phyloP scores from a whole-genome alignment of 2,329 filamentous ascomycete species.

The Seiridium unicorne region DNA sequence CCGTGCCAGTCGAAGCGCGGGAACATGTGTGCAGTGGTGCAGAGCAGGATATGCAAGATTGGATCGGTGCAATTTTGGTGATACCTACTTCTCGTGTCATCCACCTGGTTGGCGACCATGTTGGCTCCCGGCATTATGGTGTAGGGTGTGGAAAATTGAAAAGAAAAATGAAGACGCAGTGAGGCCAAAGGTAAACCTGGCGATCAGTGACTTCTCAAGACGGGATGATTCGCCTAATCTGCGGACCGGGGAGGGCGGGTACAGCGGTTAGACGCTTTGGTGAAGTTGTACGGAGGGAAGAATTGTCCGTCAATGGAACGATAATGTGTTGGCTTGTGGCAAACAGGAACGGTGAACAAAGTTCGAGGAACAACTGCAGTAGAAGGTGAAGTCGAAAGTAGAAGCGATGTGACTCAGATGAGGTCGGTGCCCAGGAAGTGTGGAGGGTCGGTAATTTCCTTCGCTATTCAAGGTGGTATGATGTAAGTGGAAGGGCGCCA shows the following conservation, averaged over 20 bases:
- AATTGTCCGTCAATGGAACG: not conserved
- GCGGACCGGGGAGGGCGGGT: not conserved
- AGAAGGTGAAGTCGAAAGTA: not conserved
- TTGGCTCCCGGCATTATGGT: constrained; percentile 32
- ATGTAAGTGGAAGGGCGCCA: not conserved
- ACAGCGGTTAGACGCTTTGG: not conserved
- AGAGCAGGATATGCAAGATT: not conserved
- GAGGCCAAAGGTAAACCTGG: not conserved
- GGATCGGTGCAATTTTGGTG: not conserved
- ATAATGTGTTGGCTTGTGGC: not conserved
- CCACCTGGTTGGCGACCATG: constrained; percentile 29
- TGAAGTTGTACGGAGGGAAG: constrained; percentile 2
- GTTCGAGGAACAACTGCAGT: not conserved
- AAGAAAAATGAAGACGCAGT: not conserved
- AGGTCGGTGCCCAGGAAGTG: not conserved
- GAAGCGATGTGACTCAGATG: constrained; percentile 5
- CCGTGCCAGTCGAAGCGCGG: not conserved
- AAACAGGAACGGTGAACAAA: not conserved
- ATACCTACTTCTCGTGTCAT: constrained; percentile 36
- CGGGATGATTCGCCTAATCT: not conserved
- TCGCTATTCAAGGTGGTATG: not conserved
- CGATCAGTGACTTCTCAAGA: not conserved
- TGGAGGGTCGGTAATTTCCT: constrained; percentile 1
- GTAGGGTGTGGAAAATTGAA: not conserved
- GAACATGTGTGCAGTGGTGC: not conserved